phyloP scores from a whole-genome alignment of 2,329 filamentous ascomycete species.

The Aspergillaceae sp. region DNA sequence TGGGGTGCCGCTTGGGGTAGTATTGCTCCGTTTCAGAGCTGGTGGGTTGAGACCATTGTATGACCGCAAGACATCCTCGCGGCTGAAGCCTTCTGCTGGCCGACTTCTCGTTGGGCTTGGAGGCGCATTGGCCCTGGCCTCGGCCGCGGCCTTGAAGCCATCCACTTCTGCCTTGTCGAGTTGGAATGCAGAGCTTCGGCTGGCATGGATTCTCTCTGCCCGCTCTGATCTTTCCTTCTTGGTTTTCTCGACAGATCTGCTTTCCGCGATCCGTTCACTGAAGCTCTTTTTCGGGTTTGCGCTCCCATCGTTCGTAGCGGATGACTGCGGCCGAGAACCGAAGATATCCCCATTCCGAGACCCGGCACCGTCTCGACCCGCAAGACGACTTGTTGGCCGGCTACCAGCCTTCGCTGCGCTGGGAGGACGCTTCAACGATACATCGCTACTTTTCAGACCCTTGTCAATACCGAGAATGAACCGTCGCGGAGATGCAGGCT shows the following conservation, averaged over 20 bases:
- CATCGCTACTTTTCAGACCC: constrained; percentile 66
- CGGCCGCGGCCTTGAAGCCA: constrained; percentile 30
- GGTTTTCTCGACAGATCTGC: constrained; percentile 38
- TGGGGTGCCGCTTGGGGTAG: constrained; percentile 17
- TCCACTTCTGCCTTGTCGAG: constrained; percentile 38
- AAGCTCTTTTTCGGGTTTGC: constrained; percentile 51
- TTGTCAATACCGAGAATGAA: constrained; percentile 84
- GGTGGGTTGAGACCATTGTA: constrained; percentile 20
- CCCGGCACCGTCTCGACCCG: constrained; percentile 17
- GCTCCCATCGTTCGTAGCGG: constrained; percentile 16
- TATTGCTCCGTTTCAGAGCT: constrained; percentile 27
- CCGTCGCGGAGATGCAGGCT: constrained; percentile 67
- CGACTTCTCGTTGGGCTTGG: constrained; percentile 39
- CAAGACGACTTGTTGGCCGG: constrained; percentile 25
- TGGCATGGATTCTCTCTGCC: constrained; percentile 28
- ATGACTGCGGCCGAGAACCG: constrained; percentile 17
- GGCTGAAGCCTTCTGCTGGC: constrained; percentile 48
- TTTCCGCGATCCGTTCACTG: constrained; percentile 74
- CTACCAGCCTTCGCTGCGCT: constrained; percentile 17
- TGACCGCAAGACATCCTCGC: constrained; percentile 51
- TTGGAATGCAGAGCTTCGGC: constrained; percentile 36
- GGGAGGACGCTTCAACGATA: constrained; percentile 69
- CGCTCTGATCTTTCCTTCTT: constrained; percentile 31
- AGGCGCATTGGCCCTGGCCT: constrained; percentile 16
- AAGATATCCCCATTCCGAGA: constrained; percentile 17